These are phyloP conservation scores for Hypoxylon sp. DNA, from an alignment of 2,329 filamentous ascomycete species.

Conservation along the genomic window DNA sequence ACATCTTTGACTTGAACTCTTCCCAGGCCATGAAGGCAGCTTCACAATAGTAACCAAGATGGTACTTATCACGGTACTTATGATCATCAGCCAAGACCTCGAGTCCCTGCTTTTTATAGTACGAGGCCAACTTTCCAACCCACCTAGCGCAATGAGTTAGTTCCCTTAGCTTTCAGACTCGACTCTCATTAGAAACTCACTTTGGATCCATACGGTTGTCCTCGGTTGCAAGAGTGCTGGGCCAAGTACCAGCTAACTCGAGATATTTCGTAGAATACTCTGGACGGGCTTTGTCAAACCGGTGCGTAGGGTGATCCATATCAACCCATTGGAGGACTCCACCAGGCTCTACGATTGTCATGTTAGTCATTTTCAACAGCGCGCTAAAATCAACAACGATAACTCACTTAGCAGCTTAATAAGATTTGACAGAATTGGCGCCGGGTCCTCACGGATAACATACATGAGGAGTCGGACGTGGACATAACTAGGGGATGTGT, in stretches of 20 bases:
- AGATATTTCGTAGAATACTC: slow-evolving; percentile 1
- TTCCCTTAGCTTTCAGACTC: background rate
- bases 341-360: background rate
- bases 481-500: background rate
- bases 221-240: background rate
- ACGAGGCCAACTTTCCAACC: background rate
- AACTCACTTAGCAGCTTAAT: slow-evolving; percentile 1
- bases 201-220: slow-evolving; percentile 1
- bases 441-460: background rate
- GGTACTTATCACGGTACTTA: slow-evolving; percentile 1
- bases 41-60: background rate
- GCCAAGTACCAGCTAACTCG: background rate
- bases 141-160: background rate
- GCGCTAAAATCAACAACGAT: background rate
- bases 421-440: background rate
- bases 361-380: background rate
- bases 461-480: slow-evolving; percentile 1
- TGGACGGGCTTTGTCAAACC: background rate
- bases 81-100: background rate
- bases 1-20: slow-evolving; percentile 2
- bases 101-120: background rate
- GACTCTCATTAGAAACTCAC: background rate
- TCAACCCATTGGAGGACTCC: slow-evolving; percentile 1
- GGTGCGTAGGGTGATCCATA: background rate
- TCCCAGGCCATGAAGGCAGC: background rate